These are phyloP conservation scores for Serendipita sp. DNA, from an alignment of 768 basidiomycete species.

Conservation along the genomic window DNA sequence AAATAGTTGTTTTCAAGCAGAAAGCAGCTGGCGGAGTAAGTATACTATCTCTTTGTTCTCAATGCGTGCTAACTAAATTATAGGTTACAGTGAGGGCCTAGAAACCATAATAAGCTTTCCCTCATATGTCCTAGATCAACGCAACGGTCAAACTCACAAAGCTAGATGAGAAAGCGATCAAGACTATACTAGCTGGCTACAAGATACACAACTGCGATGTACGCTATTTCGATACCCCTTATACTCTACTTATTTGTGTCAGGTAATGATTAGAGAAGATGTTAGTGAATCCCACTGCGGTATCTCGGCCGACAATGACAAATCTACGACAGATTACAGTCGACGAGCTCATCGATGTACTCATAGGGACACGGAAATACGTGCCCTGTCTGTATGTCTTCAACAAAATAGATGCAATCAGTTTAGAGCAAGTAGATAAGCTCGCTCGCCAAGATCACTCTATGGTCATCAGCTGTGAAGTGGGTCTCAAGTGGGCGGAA, in stretches of 20 bases:
- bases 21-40: slow-evolving; percentile 82
- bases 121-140: slow-evolving; percentile 38
- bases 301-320: slow-evolving; percentile 7
- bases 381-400: slow-evolving; percentile 90
- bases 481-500: slow-evolving; percentile 62
- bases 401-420: slow-evolving; percentile 90
- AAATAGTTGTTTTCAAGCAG: slow-evolving; percentile 69
- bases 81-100: not conserved
- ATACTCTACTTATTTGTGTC: not conserved
- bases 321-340: slow-evolving; percentile 52
- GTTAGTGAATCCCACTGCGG: slow-evolving; percentile 27
- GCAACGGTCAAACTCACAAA: slow-evolving; percentile 84
- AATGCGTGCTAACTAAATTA: slow-evolving; percentile 2
- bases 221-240: not conserved
- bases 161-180: slow-evolving; percentile 88
- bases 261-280: slow-evolving; percentile 90
- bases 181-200: slow-evolving; percentile 80
- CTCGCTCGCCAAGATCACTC: slow-evolving; percentile 66
- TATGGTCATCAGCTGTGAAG: slow-evolving; percentile 92
- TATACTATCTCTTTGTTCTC: slow-evolving; percentile 10
- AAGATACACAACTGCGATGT: slow-evolving; percentile 85
- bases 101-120: not conserved
- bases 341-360: slow-evolving; percentile 96
- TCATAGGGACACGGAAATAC: slow-evolving; percentile 95
- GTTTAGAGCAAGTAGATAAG: slow-evolving; percentile 67